A percentile compares a stretch with the other conserved stretches of the same genome.
These are phyloP conservation scores for Phalaenopsis aphrodite DNA, from an alignment of 106 monocot genomes.

Conservation along the genomic window DNA sequence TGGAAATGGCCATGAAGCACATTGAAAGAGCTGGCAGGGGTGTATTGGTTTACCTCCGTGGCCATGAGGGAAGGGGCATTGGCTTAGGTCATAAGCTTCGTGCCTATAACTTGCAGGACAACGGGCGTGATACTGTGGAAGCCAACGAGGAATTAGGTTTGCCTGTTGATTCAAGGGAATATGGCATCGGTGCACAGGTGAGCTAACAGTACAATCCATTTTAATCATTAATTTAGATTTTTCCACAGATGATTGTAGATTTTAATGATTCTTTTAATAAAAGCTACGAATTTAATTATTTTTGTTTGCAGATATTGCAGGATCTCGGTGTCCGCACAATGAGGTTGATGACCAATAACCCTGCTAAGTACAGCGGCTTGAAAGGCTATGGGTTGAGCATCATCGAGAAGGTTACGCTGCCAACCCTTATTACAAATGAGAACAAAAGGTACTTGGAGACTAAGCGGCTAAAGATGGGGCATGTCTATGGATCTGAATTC, in stretches of 20 bases:
- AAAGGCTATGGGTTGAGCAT: constrained; percentile 91
- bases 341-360: constrained; percentile 90
- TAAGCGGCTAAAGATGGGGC: constrained; percentile 86
- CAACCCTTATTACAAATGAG: constrained; percentile 87
- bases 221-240: neutral
- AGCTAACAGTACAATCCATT: neutral
- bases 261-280: neutral
- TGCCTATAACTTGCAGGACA: constrained; percentile 92
- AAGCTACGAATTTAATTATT: neutral
- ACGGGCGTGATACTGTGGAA: constrained; percentile 90
- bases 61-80: constrained; percentile 93
- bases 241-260: neutral
- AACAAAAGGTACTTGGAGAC: constrained; percentile 83
- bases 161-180: constrained; percentile 91
- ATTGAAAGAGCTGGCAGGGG: constrained; percentile 88
- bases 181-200: constrained; percentile 98
- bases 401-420: constrained; percentile 59
- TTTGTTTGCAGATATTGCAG: constrained; percentile 59
- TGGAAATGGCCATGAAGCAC: constrained; percentile 70
- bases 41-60: constrained; percentile 88
- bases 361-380: constrained; percentile 74
- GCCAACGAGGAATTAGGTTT: constrained; percentile 88
- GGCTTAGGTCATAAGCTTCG: constrained; percentile 97
- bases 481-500: constrained; percentile 61
- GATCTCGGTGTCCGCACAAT: constrained; percentile 93